These are phyloP conservation scores for Lachnellula subtilissima DNA, from an alignment of 2,329 filamentous ascomycete genomes.

Conservation along the genomic window DNA sequence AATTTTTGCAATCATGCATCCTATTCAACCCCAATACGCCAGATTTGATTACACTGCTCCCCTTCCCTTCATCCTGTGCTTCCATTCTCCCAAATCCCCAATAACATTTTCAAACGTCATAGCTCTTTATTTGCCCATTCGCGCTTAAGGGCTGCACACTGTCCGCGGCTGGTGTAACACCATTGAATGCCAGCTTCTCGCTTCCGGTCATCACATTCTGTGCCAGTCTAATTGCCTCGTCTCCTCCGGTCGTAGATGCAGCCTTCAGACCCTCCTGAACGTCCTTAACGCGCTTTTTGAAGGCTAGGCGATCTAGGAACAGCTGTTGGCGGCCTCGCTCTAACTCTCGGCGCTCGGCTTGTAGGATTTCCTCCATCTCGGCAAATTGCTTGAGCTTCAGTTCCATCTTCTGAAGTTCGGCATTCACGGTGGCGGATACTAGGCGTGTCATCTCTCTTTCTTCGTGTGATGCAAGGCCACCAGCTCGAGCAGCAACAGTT, in stretches of 20 bases:
- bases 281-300: constrained; percentile 80
- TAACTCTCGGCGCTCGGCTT: constrained; percentile 87
- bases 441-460: constrained; percentile 95
- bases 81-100: background rate
- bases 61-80: constrained; percentile 5
- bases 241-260: constrained; percentile 35
- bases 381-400: constrained; percentile 94
- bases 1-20: constrained; percentile 1
- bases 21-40: constrained; percentile 27
- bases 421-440: constrained; percentile 85
- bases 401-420: constrained; percentile 92
- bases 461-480: constrained; percentile 88
- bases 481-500: constrained; percentile 77
- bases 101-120: constrained; percentile 27
- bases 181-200: constrained; percentile 51
- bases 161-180: constrained; percentile 35
- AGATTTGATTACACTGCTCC: constrained; percentile 17
- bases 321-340: constrained; percentile 89
- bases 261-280: constrained; percentile 70
- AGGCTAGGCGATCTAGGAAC: constrained; percentile 84
- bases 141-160: constrained; percentile 51
- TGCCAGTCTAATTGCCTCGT: constrained; percentile 32
- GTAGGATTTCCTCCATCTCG: constrained; percentile 88
- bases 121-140: constrained; percentile 48
- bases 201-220: constrained; percentile 29